Conservation (phyloP, 2,329 filamentous ascomycete species). For the Lasiodiplodia citricola region DNA sequence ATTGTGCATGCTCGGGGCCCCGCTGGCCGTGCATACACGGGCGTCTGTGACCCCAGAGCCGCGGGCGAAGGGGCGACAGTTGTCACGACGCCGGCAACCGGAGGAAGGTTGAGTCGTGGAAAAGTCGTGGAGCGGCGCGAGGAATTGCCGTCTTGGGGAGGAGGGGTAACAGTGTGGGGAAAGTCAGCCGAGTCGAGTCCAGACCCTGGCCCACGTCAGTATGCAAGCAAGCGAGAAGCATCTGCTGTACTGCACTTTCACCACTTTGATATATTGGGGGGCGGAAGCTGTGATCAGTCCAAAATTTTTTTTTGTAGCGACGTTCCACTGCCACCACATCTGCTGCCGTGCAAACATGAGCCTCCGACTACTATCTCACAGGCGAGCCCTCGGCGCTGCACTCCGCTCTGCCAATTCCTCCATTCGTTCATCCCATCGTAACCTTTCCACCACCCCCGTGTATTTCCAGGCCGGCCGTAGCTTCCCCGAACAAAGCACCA, state of each 20-base stretch:
- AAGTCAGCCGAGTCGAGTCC: conserved; percentile 9
- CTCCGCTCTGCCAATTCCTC: background rate
- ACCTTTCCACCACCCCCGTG: background rate
- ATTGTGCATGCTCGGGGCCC: background rate
- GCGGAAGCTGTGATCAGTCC: background rate
- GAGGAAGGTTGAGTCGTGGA: background rate
- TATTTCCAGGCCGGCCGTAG: background rate
- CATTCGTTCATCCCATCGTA: background rate
- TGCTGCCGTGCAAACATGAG: background rate
- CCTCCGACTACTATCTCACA: background rate
- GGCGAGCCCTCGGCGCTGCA: background rate
- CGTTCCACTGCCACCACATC: background rate
- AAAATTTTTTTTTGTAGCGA: background rate
- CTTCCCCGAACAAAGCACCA: background rate
- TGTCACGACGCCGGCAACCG: background rate
- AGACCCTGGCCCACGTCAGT: conserved; percentile 4
- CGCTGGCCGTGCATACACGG: background rate
- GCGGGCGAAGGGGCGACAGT: background rate
- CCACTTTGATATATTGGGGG: too few species aligned
- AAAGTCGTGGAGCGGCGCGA: conserved; percentile 2
- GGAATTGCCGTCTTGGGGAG: conserved; percentile 5
- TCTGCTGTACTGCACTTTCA: too few species aligned
- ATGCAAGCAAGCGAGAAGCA: too few species aligned
- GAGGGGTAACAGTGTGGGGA: conserved; percentile 11
- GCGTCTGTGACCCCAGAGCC: conserved; percentile 5